Conservation (phyloP, 1,284 basidiomycete species). For the Papiliotrema laurentii region DNA sequence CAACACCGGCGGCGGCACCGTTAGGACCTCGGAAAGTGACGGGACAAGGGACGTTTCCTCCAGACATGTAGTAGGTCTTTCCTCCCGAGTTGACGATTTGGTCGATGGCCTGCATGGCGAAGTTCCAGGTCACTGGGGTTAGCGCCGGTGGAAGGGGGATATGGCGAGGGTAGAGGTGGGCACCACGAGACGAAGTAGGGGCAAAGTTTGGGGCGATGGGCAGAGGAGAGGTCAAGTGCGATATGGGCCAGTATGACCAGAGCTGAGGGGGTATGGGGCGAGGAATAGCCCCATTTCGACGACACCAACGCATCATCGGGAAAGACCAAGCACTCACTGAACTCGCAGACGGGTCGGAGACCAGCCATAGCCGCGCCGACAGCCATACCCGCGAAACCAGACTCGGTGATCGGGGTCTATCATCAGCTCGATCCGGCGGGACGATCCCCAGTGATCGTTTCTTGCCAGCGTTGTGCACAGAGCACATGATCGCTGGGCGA, state of each 20-base stretch:
- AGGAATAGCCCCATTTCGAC: neutral
- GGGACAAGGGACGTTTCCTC: constrained; percentile 94
- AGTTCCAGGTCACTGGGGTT: constrained; percentile 46
- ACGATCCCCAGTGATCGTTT: too few species aligned
- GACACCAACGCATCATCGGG: neutral
- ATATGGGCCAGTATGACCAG: constrained; percentile 63
- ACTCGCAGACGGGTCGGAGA: constrained; percentile 96
- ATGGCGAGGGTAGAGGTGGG: neutral
- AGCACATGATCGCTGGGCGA: too few species aligned
- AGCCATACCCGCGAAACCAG: constrained; percentile 97
- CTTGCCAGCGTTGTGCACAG: too few species aligned
- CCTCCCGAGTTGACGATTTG: constrained; percentile 99
- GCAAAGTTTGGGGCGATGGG: neutral
- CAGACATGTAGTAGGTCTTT: constrained; percentile 99
- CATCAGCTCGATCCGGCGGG: too few species aligned
- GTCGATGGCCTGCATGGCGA: constrained; percentile 75
- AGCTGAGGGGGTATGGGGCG: constrained; percentile 57
- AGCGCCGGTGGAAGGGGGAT: constrained; percentile 2
- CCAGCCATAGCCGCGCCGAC: constrained; percentile 92
- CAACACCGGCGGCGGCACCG: constrained; percentile 96
- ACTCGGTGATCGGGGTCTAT: constrained; percentile 89
- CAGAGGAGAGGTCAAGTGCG: neutral
- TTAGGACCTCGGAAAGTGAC: constrained; percentile 99
- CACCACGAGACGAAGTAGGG: neutral
- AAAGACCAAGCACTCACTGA: constrained; percentile 54